Evolutionary conservation across 495 filamentous ascomycete species (phyloP).

Genomic region (Saxophila tyrrhenica): DNA sequence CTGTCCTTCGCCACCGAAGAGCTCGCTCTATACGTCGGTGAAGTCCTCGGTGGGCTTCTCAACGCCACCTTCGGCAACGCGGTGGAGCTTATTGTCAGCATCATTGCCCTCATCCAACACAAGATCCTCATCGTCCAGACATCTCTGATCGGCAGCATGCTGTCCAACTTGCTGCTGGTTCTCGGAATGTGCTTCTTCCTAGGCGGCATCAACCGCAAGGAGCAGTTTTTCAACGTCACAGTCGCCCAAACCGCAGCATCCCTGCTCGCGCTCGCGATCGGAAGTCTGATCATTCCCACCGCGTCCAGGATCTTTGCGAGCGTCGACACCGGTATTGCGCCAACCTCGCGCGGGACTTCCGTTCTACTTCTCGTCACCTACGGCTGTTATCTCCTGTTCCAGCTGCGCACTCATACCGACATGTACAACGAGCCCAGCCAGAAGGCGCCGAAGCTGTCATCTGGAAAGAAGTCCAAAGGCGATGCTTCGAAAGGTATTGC

Average conservation of each 20-base stretch:
- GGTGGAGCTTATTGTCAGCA: conserved; percentile 81
- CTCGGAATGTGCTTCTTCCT: conserved; percentile 91
- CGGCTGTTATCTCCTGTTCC: conserved; percentile 24
- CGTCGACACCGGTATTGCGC: conserved; percentile 5
- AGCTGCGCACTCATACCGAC: conserved; percentile 40
- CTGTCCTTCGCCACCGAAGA: conserved; percentile 35
- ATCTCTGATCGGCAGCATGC: conserved; percentile 78
- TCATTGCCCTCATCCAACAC: conserved; percentile 54
- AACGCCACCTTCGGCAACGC: conserved; percentile 90
- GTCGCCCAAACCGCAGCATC: conserved; percentile 88
- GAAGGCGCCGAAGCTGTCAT: conserved; percentile 47
- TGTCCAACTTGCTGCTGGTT: conserved; percentile 85
- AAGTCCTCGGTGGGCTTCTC: conserved; percentile 73
- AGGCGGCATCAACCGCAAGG: conserved; percentile 59
- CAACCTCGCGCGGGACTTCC: conserved; percentile 21
- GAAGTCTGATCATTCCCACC: conserved; percentile 76
- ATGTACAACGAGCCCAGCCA: conserved; percentile 64
- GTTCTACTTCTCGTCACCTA: conserved; percentile 25
- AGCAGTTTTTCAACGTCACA: conserved; percentile 85
- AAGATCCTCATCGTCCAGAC: conserved; percentile 85
- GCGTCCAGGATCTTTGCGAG: conserved; percentile 48
- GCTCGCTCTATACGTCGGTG: conserved; percentile 44
- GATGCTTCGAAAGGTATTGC: conserved; percentile 51
- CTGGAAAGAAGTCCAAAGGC: conserved; percentile 41
- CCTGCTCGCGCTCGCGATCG: conserved; percentile 68